phyloP scores from a whole-genome alignment of 768 basidiomycete species.

The Amanita exitialis region DNA sequence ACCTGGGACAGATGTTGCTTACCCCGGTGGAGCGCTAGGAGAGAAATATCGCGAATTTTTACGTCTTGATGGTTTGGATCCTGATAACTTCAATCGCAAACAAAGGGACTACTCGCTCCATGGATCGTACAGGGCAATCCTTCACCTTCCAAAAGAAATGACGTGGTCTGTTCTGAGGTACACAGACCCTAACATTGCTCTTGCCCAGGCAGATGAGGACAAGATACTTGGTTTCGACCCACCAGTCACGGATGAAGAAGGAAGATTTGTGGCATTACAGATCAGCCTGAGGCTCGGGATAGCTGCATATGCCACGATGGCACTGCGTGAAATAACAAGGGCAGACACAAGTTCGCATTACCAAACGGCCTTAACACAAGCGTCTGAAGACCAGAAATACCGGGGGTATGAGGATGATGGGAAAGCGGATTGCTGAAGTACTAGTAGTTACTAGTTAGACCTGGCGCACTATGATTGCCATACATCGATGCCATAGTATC shows the following conservation, averaged over 20 bases:
- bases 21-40: constrained; percentile 82
- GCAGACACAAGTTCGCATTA: constrained; percentile 90
- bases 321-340: constrained; percentile 88
- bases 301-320: constrained; percentile 97
- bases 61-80: constrained; percentile 79
- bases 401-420: constrained; percentile 36
- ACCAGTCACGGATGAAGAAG: constrained; percentile 55
- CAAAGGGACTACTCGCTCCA: constrained; percentile 92
- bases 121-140: constrained; percentile 88
- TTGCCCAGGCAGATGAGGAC: constrained; percentile 96
- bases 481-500: background rate
- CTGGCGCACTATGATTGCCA: background rate
- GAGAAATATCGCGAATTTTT: constrained; percentile 80
- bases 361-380: constrained; percentile 69
- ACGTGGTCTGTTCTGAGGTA: constrained; percentile 80
- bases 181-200: constrained; percentile 85
- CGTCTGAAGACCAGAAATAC: constrained; percentile 78
- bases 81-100: constrained; percentile 79
- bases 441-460: background rate
- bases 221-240: constrained; percentile 72
- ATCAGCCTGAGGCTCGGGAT: constrained; percentile 80
- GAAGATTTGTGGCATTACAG: constrained; percentile 83
- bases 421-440: constrained; percentile 10
- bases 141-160: constrained; percentile 76
- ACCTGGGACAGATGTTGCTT: constrained; percentile 90